phyloP scores from a whole-genome alignment of 805 yeast genomes.

The Ogataea wickerhamii region DNA sequence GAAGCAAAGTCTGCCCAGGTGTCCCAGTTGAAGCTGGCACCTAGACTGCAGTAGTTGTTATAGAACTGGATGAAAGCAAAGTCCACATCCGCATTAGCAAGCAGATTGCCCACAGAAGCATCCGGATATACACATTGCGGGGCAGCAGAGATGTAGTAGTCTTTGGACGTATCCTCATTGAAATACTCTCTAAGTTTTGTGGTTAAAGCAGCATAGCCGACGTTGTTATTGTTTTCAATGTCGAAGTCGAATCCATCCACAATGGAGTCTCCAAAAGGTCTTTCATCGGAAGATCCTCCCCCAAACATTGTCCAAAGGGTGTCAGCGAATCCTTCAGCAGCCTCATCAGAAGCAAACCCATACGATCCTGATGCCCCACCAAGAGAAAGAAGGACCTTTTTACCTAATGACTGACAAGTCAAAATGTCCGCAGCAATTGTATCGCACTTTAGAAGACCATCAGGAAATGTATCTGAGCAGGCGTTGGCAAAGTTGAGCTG shows the following conservation, averaged over 20 bases:
- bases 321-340: conserved; percentile 58
- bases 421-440: conserved; percentile 58
- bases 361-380: conserved; percentile 68
- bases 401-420: conserved; percentile 76
- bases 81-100: conserved; percentile 59
- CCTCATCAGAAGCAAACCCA: conserved; percentile 47
- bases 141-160: conserved; percentile 78
- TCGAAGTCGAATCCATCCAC: conserved; percentile 85
- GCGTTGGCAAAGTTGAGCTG: conserved; percentile 56
- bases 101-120: conserved; percentile 42
- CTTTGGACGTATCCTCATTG: conserved; percentile 42
- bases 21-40: conserved; percentile 52
- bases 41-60: conserved; percentile 72
- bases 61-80: conserved; percentile 86
- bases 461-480: conserved; percentile 38
- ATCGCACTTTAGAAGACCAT: conserved; percentile 41
- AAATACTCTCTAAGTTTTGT: conserved; percentile 41
- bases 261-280: conserved; percentile 69
- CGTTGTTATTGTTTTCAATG: conserved; percentile 53
- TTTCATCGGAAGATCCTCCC: conserved; percentile 45
- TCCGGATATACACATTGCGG: conserved; percentile 93
- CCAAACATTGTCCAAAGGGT: conserved; percentile 63
- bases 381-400: conserved; percentile 70
- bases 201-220: conserved; percentile 68
- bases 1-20: conserved; percentile 69